Percentiles rank a stretch among this genome's conserved stretches.
These are phyloP conservation scores for Nyctanthes arbortristis DNA, from an alignment of 257 asterid genomes.

Conservation along the genomic window DNA sequence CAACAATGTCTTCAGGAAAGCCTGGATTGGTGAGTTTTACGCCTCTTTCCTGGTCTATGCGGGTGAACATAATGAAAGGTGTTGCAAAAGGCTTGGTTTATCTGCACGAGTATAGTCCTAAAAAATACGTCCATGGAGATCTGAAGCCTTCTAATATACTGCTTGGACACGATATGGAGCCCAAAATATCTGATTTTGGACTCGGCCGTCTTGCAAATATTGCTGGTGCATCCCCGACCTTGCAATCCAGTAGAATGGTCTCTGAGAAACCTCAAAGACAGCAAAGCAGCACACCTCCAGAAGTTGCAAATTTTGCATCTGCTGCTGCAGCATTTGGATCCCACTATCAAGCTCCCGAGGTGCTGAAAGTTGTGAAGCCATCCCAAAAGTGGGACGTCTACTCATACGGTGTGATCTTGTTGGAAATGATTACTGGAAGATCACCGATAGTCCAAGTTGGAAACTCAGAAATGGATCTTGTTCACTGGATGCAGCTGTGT, in stretches of 20 bases:
- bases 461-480: slow-evolving; percentile 60
- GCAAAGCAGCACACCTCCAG: slow-evolving; percentile 51
- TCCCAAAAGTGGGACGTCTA: slow-evolving; percentile 95
- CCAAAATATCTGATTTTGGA: slow-evolving; percentile 85
- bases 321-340: slow-evolving; percentile 49
- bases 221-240: slow-evolving; percentile 68
- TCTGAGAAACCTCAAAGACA: slow-evolving; percentile 52
- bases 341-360: slow-evolving; percentile 85
- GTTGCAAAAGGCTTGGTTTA: slow-evolving; percentile 73
- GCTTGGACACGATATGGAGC: slow-evolving; percentile 75
- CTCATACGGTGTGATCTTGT: slow-evolving; percentile 72
- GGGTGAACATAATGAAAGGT: slow-evolving; percentile 82
- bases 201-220: slow-evolving; percentile 88
- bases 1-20: slow-evolving; percentile 49
- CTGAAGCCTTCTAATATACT: slow-evolving; percentile 85
- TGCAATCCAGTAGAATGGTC: slow-evolving; percentile 56
- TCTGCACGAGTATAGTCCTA: slow-evolving; percentile 90
- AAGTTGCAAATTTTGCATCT: slow-evolving; percentile 48
- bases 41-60: slow-evolving; percentile 70
- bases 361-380: slow-evolving; percentile 71
- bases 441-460: slow-evolving; percentile 64
- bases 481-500: slow-evolving; percentile 82
- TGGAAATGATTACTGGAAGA: slow-evolving; percentile 84
- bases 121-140: slow-evolving; percentile 91
- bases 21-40: slow-evolving; percentile 60